Percentiles rank a stretch among this genome's conserved stretches.
These are phyloP conservation scores for Pythium insidiosum DNA, from an alignment of 352 stramenopile genomes.

Conservation along the genomic window DNA sequence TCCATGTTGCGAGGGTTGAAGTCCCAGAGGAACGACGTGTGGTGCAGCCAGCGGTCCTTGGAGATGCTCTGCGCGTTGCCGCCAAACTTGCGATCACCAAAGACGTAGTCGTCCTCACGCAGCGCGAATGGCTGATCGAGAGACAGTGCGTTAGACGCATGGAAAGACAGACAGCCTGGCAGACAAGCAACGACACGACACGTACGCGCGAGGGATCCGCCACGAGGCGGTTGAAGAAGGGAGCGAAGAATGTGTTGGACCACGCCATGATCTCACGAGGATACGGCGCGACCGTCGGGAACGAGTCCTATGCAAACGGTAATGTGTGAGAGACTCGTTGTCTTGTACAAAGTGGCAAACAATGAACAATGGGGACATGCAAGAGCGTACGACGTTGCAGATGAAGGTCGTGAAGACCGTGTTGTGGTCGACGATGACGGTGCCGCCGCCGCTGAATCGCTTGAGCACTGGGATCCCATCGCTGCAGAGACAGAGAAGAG, in stretches of 20 bases:
- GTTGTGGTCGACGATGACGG: conserved; percentile 94
- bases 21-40: conserved; percentile 98
- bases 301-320: conserved; percentile 30
- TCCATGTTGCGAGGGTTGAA: conserved; percentile 92
- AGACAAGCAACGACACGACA: too few relatives aligned
- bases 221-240: conserved; percentile 60
- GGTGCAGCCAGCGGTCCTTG: conserved; percentile 93
- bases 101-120: conserved; percentile 95
- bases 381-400: conserved; percentile 52
- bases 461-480: conserved; percentile 85
- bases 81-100: conserved; percentile 92
- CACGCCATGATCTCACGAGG: conserved; percentile 92
- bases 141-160: neutral
- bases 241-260: conserved; percentile 73
- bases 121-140: conserved; percentile 74
- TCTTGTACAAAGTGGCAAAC: too few relatives aligned
- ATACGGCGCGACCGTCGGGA: conserved; percentile 73
- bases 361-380: neutral
- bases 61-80: conserved; percentile 96
- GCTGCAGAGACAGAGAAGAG: conserved; percentile 19
- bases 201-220: conserved; percentile 13
- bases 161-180: neutral
- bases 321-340: neutral
- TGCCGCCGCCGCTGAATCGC: conserved; percentile 96
- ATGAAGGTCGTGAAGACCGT: conserved; percentile 92